Conservation (phyloP, 495 filamentous ascomycete species). For the Neurospora sublineolata region DNA sequence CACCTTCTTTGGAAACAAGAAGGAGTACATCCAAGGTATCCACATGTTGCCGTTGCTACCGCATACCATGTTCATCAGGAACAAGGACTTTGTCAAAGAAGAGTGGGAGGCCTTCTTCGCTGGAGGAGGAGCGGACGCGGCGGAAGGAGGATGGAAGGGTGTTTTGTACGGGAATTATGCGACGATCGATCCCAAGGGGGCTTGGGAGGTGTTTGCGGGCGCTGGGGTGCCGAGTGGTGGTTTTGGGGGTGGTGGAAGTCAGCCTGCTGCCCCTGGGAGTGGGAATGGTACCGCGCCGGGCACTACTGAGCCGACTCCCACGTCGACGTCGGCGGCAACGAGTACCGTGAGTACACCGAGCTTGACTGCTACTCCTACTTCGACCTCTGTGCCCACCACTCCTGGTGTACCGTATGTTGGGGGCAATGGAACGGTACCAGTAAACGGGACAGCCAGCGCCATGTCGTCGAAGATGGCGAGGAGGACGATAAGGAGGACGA, state of each 20-base stretch:
- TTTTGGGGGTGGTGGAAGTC: neutral
- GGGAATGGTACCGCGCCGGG: neutral
- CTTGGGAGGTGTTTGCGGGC: slow-evolving; percentile 60
- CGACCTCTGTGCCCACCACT: neutral
- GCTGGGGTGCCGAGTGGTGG: neutral
- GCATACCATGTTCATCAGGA: slow-evolving; percentile 53
- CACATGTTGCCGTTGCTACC: slow-evolving; percentile 92
- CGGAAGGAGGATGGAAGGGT: slow-evolving; percentile 72
- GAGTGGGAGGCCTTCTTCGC: slow-evolving; percentile 79
- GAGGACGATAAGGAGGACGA: neutral
- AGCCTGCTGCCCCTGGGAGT: neutral
- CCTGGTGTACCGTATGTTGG: neutral
- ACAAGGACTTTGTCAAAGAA: slow-evolving; percentile 57
- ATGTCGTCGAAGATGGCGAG: neutral
- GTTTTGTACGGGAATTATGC: slow-evolving; percentile 77
- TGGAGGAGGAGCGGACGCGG: slow-evolving; percentile 45
- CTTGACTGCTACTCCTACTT: neutral
- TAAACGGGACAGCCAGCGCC: neutral
- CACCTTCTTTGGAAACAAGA: slow-evolving; percentile 77
- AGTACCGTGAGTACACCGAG: neutral
- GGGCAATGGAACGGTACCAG: neutral
- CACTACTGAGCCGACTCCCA: neutral
- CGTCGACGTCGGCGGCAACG: neutral
- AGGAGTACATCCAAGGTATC: slow-evolving; percentile 85
- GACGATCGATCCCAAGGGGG: slow-evolving; percentile 55